Percentiles rank a stretch among this genome's conserved stretches.
Evolutionary conservation across 495 filamentous ascomycete genomes (phyloP).

Genomic region (Penicillium steckii): DNA sequence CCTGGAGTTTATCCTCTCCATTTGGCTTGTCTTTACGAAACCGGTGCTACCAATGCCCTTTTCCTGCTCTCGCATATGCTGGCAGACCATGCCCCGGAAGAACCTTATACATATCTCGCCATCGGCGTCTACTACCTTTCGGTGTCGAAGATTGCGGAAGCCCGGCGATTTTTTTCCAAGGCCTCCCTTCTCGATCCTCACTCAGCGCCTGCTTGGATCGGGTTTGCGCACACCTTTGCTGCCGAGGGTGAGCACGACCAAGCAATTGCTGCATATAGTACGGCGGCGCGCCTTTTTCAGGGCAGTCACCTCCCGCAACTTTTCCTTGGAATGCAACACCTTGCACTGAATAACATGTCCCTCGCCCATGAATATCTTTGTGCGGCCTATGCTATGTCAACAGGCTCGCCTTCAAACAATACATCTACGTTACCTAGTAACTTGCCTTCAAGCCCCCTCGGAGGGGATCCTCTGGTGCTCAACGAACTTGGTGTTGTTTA

Average conservation of each 20-base stretch:
- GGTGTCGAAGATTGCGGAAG: slow-evolving; percentile 87
- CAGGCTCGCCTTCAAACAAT: slow-evolving; percentile 47
- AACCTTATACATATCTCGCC: slow-evolving; percentile 87
- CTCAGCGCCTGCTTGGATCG: slow-evolving; percentile 98
- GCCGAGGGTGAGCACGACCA: slow-evolving; percentile 99
- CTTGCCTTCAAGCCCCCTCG: slow-evolving; percentile 51
- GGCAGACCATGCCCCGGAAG: slow-evolving; percentile 86
- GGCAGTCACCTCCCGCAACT: slow-evolving; percentile 95
- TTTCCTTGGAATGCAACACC: slow-evolving; percentile 97
- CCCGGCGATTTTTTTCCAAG: slow-evolving; percentile 94
- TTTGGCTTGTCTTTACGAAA: slow-evolving; percentile 87
- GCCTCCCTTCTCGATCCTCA: slow-evolving; percentile 95
- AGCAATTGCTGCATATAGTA: slow-evolving; percentile 96
- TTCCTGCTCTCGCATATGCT: slow-evolving; percentile 95
- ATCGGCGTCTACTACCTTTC: slow-evolving; percentile 94
- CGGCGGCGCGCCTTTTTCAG: slow-evolving; percentile 91
- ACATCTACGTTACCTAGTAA: slow-evolving; percentile 24
- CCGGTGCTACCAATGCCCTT: slow-evolving; percentile 78
- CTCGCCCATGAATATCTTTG: slow-evolving; percentile 94
- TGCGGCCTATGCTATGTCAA: slow-evolving; percentile 73
- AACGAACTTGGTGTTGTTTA: slow-evolving; percentile 95
- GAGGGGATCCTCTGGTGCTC: slow-evolving; percentile 78
- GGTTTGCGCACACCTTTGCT: slow-evolving; percentile 99
- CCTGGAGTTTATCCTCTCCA: slow-evolving; percentile 88
- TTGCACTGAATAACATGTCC: slow-evolving; percentile 91